Evolutionary conservation across 2,329 filamentous ascomycete species (phyloP), one percentile per base, ranked within the genome.

Genomic region (Nigrospora sphaerica): DNA sequence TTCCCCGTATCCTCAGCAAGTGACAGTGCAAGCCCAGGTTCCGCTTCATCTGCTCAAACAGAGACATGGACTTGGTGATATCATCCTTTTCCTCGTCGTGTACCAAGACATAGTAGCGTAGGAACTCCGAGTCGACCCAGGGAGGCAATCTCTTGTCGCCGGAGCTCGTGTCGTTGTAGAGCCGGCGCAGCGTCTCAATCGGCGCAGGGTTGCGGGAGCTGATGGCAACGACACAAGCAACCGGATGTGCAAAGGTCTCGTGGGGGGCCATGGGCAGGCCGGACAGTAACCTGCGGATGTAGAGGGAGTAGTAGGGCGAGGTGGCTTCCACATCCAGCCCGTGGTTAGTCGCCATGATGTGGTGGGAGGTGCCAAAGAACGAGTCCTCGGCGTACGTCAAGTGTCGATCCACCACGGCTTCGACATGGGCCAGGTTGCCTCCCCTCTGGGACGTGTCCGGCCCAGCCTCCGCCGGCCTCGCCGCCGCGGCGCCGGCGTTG

Each of bases 21-120:
- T 98, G 93, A 62, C 93, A 98, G 66, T 98, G 91, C 41, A 97
- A 72, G 2, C 93, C 93, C 53, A 98, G 88, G 67, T 96, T 89
- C n/a, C 93, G 83, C 68, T 97, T 98, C 95, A 98, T 98, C 65
- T 96, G 89, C 57, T 98, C 93, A 65, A 95, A 98, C 28, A 97
- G 73, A 16, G 83, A 80, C 65, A 92, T 92, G 12, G 91, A 95
- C 66, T 90, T 86, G 34, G 81, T 81, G 50, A 97, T 95, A 62
- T 98, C 91, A 60, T 95, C 92, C 50, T 82, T 83, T 61, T 98
- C 93, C 67, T 98, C 95, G 57, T 98, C 93, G 59, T 98, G 93
- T 16, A 98, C 85, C 37, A 98, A 73, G 14, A 98, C 88, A 66
- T 98, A 98, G 66, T 98, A 98, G 52, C 93, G 81, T 52, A 98